These are phyloP conservation scores for Penicillium sp. DNA, from an alignment of 2,329 filamentous ascomycete species.

Conservation along the genomic window DNA sequence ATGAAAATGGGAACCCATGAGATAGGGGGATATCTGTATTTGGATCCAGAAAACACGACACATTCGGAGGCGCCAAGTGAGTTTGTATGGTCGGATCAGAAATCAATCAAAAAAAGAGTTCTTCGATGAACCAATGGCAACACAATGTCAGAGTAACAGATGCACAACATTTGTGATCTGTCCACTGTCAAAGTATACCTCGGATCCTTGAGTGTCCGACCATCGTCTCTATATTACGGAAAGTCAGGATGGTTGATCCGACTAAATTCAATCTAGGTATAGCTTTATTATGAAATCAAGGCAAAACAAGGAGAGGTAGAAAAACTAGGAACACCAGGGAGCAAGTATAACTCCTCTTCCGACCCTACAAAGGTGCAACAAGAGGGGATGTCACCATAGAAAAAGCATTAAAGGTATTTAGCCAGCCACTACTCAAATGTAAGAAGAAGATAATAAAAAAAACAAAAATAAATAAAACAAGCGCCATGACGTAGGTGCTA, in stretches of 20 bases:
- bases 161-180: slow-evolving; percentile 21
- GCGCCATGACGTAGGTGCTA: not conserved
- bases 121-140: slow-evolving; percentile 13
- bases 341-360: not conserved
- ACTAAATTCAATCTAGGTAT: not conserved
- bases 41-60: not conserved
- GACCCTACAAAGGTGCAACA: not conserved
- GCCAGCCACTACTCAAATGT: not conserved
- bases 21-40: not conserved
- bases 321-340: not conserved
- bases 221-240: not conserved
- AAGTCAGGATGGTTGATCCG: not conserved
- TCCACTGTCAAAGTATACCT: slow-evolving; percentile 18
- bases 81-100: slow-evolving; percentile 11
- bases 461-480: not conserved
- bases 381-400: not conserved
- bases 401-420: not conserved
- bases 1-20: not conserved
- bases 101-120: not conserved
- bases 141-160: not conserved
- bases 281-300: not conserved
- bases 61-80: not conserved
- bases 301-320: not conserved
- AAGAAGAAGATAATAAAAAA: not conserved
- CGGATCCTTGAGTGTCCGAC: not conserved